Percentiles rank a stretch among this genome's conserved stretches.
These are phyloP conservation scores for Punctularia strigosozonata DNA, from an alignment of 768 basidiomycete species.

Conservation along the genomic window DNA sequence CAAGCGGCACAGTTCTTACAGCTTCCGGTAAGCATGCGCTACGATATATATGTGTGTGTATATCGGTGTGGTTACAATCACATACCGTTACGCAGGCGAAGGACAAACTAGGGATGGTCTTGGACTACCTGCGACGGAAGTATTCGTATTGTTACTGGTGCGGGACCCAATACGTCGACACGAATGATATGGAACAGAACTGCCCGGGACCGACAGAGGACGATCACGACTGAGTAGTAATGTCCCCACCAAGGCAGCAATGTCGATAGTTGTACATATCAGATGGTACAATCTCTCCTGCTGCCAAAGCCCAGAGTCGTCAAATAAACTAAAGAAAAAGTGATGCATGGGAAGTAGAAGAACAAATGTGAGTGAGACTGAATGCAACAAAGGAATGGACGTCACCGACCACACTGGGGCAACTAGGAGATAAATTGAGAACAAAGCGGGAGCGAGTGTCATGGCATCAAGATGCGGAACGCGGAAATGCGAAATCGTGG, in stretches of 20 bases:
- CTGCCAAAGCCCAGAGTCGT: neutral
- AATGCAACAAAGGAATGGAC: neutral
- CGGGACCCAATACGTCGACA: constrained; percentile 57
- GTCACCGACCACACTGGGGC: neutral
- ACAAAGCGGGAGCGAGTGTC: neutral
- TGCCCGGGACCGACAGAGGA: constrained; percentile 76
- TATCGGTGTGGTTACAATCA: neutral
- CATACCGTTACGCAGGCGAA: constrained; percentile 37
- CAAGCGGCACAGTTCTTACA: constrained; percentile 59
- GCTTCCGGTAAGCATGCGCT: constrained; percentile 35
- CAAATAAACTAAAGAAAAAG: neutral
- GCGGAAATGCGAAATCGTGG: neutral
- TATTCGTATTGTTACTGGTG: constrained; percentile 87
- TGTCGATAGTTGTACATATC: neutral
- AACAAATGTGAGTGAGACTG: neutral
- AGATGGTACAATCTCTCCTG: neutral
- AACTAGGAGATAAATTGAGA: too few relatives aligned
- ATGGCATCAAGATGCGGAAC: neutral
- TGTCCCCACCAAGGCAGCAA: too few relatives aligned
- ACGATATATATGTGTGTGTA: neutral
- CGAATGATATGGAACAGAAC: constrained; percentile 43
- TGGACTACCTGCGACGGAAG: constrained; percentile 60
- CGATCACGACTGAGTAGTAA: constrained; percentile 64
- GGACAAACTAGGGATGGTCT: constrained; percentile 54
- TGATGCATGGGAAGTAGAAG: neutral